Percentiles rank a stretch among this genome's conserved stretches.
phyloP scores from a whole-genome alignment of 2,329 filamentous ascomycete genomes.

The Cercospora sojina region DNA sequence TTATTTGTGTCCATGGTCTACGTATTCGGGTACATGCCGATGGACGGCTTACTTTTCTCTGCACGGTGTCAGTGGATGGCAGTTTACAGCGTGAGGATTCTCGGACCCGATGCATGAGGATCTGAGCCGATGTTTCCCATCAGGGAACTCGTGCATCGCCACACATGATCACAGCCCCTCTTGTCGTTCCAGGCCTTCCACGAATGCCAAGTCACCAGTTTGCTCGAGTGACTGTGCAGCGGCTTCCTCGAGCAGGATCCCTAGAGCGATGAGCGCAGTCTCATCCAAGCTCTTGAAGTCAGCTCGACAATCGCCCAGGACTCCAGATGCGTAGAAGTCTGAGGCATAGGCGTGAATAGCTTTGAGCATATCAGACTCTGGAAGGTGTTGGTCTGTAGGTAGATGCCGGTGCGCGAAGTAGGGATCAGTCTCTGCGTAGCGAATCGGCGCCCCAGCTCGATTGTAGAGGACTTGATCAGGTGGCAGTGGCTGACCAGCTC shows the following conservation, averaged over 20 bases:
- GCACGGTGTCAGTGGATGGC: neutral
- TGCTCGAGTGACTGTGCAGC: conserved; percentile 60
- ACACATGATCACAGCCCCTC: neutral
- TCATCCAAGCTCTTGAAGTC: conserved; percentile 69
- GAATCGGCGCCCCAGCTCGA: conserved; percentile 60
- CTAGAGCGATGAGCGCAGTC: conserved; percentile 72
- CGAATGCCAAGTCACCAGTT: conserved; percentile 69
- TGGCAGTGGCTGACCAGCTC: conserved; percentile 48
- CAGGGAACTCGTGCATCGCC: neutral
- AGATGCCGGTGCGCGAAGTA: conserved; percentile 65
- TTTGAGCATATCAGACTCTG: conserved; percentile 68
- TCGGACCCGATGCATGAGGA: neutral
- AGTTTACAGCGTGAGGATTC: neutral
- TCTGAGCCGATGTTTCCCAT: neutral
- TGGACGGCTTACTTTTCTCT: neutral
- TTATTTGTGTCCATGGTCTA: neutral
- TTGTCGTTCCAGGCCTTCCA: conserved; percentile 47
- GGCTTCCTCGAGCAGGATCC: conserved; percentile 72
- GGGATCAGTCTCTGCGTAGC: conserved; percentile 69
- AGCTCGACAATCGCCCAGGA: conserved; percentile 25
- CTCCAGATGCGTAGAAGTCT: conserved; percentile 58
- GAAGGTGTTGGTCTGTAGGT: conserved; percentile 54
- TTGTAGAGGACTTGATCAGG: conserved; percentile 73
- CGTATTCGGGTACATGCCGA: neutral
- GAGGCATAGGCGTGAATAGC: conserved; percentile 67